These are phyloP conservation scores for Tritrichomonas foetus DNA, from an alignment of 208 protist species.

Conservation along the genomic window DNA sequence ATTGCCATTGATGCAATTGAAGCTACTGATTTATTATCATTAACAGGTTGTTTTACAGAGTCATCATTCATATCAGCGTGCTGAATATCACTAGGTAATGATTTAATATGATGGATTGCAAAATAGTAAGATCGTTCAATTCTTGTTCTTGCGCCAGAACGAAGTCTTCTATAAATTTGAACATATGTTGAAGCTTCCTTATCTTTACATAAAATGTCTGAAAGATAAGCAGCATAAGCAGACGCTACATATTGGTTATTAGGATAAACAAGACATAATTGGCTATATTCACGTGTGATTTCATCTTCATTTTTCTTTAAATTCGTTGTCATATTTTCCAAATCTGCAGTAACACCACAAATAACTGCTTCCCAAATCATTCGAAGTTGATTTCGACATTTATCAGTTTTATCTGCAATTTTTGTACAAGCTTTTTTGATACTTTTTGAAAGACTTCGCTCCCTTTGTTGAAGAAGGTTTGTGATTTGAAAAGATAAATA, in stretches of 20 bases:
- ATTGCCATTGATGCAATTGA: too few relatives aligned
- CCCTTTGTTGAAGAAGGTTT: background rate
- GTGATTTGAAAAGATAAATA: background rate
- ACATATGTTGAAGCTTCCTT: too few relatives aligned
- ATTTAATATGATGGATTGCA: background rate
- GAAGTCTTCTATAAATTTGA: background rate
- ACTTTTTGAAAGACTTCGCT: background rate
- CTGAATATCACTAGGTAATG: background rate
- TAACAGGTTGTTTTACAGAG: background rate
- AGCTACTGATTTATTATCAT: too few relatives aligned
- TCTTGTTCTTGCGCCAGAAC: background rate
- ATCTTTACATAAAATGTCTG: background rate
- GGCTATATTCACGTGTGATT: background rate
- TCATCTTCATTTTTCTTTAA: background rate
- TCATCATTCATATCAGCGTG: background rate
- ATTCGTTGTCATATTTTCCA: background rate
- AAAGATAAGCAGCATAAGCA: background rate
- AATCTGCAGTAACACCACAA: background rate
- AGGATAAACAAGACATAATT: background rate
- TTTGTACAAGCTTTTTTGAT: background rate
- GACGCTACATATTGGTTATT: background rate
- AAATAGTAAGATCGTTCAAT: background rate
- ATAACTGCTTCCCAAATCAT: background rate
- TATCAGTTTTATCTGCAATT: background rate
- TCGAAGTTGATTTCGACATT: background rate